phyloP scores from a whole-genome alignment of 306 rosid species.

The Gleditsia sinensis region DNA sequence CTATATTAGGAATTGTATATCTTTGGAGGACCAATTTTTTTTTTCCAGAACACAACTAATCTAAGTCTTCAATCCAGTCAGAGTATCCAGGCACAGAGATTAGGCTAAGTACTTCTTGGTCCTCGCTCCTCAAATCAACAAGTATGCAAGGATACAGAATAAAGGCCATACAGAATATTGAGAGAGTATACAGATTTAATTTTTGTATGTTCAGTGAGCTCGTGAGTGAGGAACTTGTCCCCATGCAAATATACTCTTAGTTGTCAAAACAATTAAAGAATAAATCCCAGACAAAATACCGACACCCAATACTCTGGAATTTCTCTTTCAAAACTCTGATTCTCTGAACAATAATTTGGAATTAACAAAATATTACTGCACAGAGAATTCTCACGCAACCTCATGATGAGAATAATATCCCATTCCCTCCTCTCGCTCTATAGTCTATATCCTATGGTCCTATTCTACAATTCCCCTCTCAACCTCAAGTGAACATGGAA shows the following conservation, averaged over 20 bases:
- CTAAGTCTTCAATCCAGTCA: no score
- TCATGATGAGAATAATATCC: conserved; percentile 32
- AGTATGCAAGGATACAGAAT: neutral
- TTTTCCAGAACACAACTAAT: no score
- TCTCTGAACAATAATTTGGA: conserved; percentile 44
- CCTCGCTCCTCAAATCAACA: no score
- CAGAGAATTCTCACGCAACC: conserved; percentile 17
- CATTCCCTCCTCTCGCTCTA: conserved; percentile 33
- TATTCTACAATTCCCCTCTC: conserved; percentile 34
- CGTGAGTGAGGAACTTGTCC: conserved; percentile 50
- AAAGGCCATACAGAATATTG: neutral
- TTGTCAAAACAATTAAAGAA: conserved; percentile 51
- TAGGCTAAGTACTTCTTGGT: no score
- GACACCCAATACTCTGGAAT: conserved; percentile 48
- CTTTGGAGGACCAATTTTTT: no score
- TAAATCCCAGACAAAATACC: conserved; percentile 41
- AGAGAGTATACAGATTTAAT: no score
- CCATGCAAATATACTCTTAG: conserved; percentile 57
- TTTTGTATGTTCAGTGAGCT: conserved; percentile 39
- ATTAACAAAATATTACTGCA: conserved; percentile 33
- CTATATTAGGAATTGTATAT: no score
- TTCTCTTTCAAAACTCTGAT: conserved; percentile 52
- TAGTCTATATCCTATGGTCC: conserved; percentile 17
- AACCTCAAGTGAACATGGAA: conserved; percentile 37
- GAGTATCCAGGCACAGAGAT: no score